Evolutionary conservation across 23 red algal species (phyloP), one percentile per base, ranked within the genome.

Genomic region (Gracilaria domingensis): DNA sequence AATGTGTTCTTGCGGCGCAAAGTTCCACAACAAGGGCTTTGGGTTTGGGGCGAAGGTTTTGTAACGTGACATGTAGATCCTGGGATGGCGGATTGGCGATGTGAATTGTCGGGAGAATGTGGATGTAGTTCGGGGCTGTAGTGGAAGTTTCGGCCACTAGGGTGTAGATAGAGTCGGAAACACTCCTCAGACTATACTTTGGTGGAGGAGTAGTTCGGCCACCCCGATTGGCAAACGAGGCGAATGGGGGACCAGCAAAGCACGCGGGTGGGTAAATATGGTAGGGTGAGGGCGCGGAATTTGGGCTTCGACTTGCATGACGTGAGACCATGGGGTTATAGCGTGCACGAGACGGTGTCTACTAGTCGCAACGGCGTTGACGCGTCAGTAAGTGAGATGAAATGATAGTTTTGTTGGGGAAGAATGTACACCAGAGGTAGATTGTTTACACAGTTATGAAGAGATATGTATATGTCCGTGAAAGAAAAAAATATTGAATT

Each of bases 401-500:
- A 4, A 11, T 11, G 42, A 55, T 2, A 30, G 59, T 30, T 64
- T 26, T 9, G 28, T 64, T 64, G 59, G 59, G 8, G n/a, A 30
- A 64, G 12, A 64, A 64, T 69, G 64, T 69, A 69, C 64, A 69
- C 64, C 32, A 69, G 30, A 36, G 64, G 32, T 69, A 37, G 64
- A 34, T 69, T 69, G 64, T 69, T 69, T 69, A 69, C 64, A 69
- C 28, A 69, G 64, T 69, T 69, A 69, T 37, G 16, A 14, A 69
- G 26, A 13, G 33, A 36, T 20, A 69, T 69, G 30, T 69, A 17
- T 37, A 69, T 69, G 30, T 69, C 12, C 29, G 30, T 36, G 8
- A 69, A 65, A 32, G 30, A 37, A 69, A 36, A 66, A 69, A 64
- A 64, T 64, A 64, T 64, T 64, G 59, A 64, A 36, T 69, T 69